Conservation (phyloP, 345 rosid genomes). For the Dovyalis caffra region DNA sequence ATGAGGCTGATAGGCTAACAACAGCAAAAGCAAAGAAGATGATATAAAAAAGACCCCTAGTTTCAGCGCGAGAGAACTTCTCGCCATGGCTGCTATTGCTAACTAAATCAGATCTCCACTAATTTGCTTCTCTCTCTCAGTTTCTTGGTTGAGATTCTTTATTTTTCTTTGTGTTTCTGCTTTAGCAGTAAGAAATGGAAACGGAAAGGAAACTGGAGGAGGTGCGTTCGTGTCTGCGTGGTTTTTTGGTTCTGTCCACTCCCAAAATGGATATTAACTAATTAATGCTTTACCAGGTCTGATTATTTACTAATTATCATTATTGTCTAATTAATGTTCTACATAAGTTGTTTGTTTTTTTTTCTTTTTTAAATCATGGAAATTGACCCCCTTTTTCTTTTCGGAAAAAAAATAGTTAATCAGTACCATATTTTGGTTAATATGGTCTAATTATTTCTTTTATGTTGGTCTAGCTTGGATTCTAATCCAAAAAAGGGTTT, state of each 20-base stretch:
- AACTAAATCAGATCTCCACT: neutral
- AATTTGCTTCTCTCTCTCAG: neutral
- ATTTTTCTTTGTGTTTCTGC: neutral
- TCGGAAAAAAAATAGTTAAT: too few species aligned
- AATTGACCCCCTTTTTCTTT: too few species aligned
- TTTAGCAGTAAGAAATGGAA: neutral
- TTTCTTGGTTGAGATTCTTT: neutral
- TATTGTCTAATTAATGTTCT: too few species aligned
- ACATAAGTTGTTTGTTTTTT: too few species aligned
- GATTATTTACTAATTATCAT: too few species aligned
- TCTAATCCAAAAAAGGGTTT: too few species aligned
- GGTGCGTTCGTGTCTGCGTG: neutral
- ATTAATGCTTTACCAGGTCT: too few species aligned
- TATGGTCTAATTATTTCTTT: too few species aligned
- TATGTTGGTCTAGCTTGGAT: too few species aligned
- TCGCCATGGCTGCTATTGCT: conserved; percentile 1
- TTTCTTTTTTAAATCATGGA: too few species aligned
- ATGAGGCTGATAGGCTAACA: conserved; percentile 19
- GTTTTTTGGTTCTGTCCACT: neutral
- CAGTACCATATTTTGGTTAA: too few species aligned
- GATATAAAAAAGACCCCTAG: neutral
- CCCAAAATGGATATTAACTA: too few species aligned
- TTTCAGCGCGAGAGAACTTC: conserved; percentile 9
- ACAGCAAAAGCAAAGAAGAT: conserved; percentile 6
- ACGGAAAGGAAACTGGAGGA: neutral